Evolutionary conservation across 2,329 filamentous ascomycete genomes (phyloP).

Genomic region (Aspergillus pseudoglaucus): DNA sequence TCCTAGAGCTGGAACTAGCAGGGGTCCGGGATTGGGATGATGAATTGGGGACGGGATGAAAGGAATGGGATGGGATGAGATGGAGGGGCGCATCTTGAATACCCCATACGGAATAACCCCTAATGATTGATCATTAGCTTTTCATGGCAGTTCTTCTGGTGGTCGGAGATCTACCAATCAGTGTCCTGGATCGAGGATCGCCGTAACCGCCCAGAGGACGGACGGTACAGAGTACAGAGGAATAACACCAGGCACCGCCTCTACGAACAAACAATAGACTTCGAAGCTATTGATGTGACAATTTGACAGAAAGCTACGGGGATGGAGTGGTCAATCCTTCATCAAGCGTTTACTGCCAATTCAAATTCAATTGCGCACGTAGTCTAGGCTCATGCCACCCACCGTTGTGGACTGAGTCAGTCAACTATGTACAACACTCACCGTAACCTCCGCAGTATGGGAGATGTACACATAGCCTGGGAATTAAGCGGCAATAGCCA

Average conservation of each 20-base stretch:
- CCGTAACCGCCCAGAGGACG: no score
- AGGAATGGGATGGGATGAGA: neutral
- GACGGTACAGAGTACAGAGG: no score
- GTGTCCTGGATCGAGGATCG: neutral
- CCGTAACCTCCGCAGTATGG: no score
- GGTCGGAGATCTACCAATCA: neutral
- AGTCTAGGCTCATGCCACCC: neutral
- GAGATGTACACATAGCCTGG: no score
- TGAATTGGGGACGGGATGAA: neutral
- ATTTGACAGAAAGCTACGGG: neutral
- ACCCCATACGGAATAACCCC: no score
- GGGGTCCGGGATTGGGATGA: no score
- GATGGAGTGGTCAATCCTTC: neutral
- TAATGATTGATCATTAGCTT: neutral
- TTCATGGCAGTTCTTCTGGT: neutral
- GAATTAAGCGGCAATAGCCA: no score
- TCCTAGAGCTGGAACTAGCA: no score
- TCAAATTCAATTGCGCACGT: neutral
- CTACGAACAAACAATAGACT: neutral
- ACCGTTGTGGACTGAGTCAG: no score
- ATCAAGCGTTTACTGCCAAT: neutral
- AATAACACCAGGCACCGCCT: no score
- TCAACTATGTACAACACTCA: no score
- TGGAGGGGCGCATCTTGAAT: no score
- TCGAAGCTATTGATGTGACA: neutral